Conservation (phyloP, 305 asterid genomes). For the Solanum hybrid region DNA sequence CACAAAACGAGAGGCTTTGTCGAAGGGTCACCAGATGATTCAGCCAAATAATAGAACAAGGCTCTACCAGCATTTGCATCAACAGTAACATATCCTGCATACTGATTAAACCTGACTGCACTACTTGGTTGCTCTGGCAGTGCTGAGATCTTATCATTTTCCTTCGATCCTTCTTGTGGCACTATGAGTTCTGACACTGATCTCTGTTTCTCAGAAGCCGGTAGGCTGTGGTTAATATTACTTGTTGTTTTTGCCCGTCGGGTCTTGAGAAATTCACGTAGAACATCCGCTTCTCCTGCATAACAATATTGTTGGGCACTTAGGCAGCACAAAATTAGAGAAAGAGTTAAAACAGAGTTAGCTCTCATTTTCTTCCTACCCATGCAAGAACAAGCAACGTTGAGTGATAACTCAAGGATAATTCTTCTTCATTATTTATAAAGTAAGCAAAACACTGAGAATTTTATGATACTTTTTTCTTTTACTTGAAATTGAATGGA, state of each 20-base stretch:
- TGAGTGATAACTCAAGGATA: background rate
- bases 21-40: conserved; percentile 29
- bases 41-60: conserved; percentile 48
- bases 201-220: background rate
- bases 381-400: background rate
- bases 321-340: conserved; percentile 10
- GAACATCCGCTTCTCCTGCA: conserved; percentile 12
- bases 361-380: conserved; percentile 13
- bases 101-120: conserved; percentile 31
- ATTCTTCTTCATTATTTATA: background rate
- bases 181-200: conserved; percentile 18
- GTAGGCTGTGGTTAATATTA: background rate
- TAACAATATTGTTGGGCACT: conserved; percentile 17
- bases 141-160: conserved; percentile 21
- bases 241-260: background rate
- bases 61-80: conserved; percentile 46
- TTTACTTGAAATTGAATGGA: background rate
- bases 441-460: background rate
- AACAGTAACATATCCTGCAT: conserved; percentile 48
- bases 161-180: conserved; percentile 31
- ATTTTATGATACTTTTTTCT: background rate
- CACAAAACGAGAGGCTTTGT: conserved; percentile 51
- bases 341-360: conserved; percentile 2
- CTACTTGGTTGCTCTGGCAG: conserved; percentile 48
- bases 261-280: background rate